These are phyloP conservation scores for Fomitopsis pulvina DNA, from an alignment of 768 basidiomycete genomes.

Conservation along the genomic window DNA sequence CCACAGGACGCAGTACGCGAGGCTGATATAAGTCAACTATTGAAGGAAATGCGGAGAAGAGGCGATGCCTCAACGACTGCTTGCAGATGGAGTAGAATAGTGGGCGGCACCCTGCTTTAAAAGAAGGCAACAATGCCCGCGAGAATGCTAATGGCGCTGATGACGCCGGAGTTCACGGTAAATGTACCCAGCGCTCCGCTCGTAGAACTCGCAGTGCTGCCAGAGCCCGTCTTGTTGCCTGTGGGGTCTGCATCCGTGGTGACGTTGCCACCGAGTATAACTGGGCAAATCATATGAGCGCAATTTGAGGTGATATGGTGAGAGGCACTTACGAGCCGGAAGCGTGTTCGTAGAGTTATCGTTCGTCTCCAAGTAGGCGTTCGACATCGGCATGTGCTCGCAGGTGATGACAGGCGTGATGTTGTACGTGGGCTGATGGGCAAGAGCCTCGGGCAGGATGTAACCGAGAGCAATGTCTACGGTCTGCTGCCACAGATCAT, in stretches of 20 bases:
- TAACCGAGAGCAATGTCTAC: slow-evolving; percentile 86
- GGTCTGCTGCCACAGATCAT: slow-evolving; percentile 79
- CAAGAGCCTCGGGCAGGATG: slow-evolving; percentile 75
- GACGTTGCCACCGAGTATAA: slow-evolving; percentile 15
- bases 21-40: neutral
- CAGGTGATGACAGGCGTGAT: slow-evolving; percentile 71
- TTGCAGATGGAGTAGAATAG: neutral
- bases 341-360: slow-evolving; percentile 61
- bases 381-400: slow-evolving; percentile 44
- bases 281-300: neutral
- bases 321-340: slow-evolving; percentile 15
- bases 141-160: slow-evolving; percentile 3
- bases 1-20: neutral
- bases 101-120: neutral
- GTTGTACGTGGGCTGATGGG: slow-evolving; percentile 53
- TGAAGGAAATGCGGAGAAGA: neutral
- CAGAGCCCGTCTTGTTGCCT: slow-evolving; percentile 7
- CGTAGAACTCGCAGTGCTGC: slow-evolving; percentile 12
- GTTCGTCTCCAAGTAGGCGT: slow-evolving; percentile 82
- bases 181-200: slow-evolving; percentile 12
- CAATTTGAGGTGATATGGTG: neutral
- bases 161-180: slow-evolving; percentile 2
- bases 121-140: slow-evolving; percentile 8
- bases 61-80: neutral
- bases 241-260: slow-evolving; percentile 24